Evolutionary conservation across 2,329 filamentous ascomycete species (phyloP).

Genomic region (Pseudopithomyces chartarum): DNA sequence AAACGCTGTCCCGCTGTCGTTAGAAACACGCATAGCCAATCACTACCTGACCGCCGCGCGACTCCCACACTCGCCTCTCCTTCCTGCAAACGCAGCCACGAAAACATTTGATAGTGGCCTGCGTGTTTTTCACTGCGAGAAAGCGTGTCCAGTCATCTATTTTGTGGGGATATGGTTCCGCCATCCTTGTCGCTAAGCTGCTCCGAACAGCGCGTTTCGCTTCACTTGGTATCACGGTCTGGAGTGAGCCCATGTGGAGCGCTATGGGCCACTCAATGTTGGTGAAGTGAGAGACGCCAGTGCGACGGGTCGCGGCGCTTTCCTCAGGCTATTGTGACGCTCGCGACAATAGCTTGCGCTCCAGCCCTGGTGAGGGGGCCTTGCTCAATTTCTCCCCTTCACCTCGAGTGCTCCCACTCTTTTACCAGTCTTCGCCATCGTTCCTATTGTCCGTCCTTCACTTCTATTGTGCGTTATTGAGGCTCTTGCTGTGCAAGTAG

Average conservation of each 20-base stretch:
- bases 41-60: conserved; percentile 32
- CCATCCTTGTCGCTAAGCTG: conserved; percentile 20
- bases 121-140: conserved; percentile 14
- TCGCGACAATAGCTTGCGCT: conserved; percentile 28
- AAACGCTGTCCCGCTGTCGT: conserved; percentile 34
- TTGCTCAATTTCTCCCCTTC: conserved; percentile 28
- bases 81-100: conserved; percentile 23
- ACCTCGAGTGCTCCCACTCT: conserved; percentile 18
- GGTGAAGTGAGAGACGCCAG: conserved; percentile 28
- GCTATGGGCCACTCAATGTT: conserved; percentile 41
- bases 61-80: conserved; percentile 34
- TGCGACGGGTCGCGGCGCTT: conserved; percentile 26
- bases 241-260: conserved; percentile 24
- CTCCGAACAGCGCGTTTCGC: conserved; percentile 38
- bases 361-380: conserved; percentile 14
- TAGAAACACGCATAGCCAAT: conserved; percentile 40
- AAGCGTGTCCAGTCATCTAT: conserved; percentile 22
- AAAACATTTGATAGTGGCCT: conserved; percentile 22
- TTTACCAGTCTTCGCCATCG: conserved; percentile 16
- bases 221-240: conserved; percentile 21
- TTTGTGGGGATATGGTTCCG: conserved; percentile 18
- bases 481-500: conserved; percentile 44
- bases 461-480: conserved; percentile 40
- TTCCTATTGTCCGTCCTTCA: conserved; percentile 25
- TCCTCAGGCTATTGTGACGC: conserved; percentile 35